Evolutionary conservation across 306 rosid genomes (phyloP).

Genomic region (Gastrolobium bilobum): DNA sequence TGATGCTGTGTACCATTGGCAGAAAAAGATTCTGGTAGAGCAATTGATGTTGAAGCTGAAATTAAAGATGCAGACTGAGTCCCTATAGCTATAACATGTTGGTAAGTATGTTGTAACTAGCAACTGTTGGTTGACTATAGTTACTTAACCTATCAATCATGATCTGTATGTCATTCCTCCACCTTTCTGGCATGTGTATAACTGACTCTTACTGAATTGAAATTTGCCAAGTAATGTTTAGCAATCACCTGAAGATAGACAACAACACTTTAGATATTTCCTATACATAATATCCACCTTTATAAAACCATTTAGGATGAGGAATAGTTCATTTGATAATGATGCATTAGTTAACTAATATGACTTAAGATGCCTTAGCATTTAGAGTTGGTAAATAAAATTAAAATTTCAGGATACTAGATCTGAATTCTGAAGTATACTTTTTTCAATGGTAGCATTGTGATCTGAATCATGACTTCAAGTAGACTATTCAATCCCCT

Average conservation of each 20-base stretch:
- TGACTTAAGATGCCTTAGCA: background rate
- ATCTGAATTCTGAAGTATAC: background rate
- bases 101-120: constrained; percentile 46
- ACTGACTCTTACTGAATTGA: background rate
- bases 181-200: background rate
- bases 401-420: background rate
- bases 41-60: constrained; percentile 94
- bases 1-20: constrained; percentile 20
- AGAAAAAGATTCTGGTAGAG: constrained; percentile 73
- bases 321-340: background rate
- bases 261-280: constrained; percentile 20
- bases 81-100: constrained; percentile 38
- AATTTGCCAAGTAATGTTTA: constrained; percentile 24
- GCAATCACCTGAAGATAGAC: constrained; percentile 4
- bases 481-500: no score
- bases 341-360: background rate
- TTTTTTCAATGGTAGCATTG: background rate
- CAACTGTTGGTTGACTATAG: constrained; percentile 16
- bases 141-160: background rate
- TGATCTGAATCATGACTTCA: background rate
- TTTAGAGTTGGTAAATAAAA: background rate
- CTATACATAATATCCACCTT: background rate
- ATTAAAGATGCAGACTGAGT: constrained; percentile 86
- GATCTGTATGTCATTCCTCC: background rate
- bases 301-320: background rate